These are phyloP conservation scores for Xanthoconium separans DNA, from an alignment of 1,284 basidiomycete species.

Conservation along the genomic window DNA sequence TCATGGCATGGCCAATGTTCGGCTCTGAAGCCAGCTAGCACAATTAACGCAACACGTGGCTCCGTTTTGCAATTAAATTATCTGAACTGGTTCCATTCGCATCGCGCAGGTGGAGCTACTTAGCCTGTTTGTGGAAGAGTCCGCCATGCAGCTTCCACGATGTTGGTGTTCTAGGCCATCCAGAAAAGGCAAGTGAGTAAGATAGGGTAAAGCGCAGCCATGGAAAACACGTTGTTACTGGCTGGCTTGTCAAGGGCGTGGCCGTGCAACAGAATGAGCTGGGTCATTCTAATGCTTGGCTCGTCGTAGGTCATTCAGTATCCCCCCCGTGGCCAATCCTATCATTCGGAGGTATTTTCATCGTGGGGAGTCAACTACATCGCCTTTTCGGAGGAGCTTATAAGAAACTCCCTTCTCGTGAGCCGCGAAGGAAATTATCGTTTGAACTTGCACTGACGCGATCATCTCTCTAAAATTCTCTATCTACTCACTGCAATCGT, in stretches of 20 bases:
- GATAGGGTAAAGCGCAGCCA: conserved; percentile 23
- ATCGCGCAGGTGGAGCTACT: conserved; percentile 5
- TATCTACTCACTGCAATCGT: conserved; percentile 23
- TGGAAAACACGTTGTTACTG: conserved; percentile 26
- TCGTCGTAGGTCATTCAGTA: conserved; percentile 3
- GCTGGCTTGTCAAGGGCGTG: conserved; percentile 13
- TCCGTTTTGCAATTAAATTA: conserved; percentile 3
- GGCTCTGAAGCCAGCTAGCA: conserved; percentile 4
- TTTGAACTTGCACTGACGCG: conserved; percentile 13
- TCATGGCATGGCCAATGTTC: neutral
- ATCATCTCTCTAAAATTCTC: conserved; percentile 28
- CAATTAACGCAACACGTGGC: conserved; percentile 9
- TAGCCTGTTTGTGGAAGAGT: conserved; percentile 8
- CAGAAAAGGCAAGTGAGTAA: conserved; percentile 30
- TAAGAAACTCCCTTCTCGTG: conserved; percentile 22
- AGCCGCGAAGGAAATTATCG: conserved; percentile 15
- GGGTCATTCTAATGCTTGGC: conserved; percentile 5
- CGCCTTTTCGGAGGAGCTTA: conserved; percentile 29
- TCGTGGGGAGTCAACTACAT: conserved; percentile 19
- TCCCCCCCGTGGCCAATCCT: conserved; percentile 20
- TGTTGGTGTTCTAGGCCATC: conserved; percentile 13
- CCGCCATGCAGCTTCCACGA: conserved; percentile 28
- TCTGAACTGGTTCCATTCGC: neutral
- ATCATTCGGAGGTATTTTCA: conserved; percentile 17
- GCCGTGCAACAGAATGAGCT: conserved; percentile 12